Conservation (phyloP, 345 rosid genomes). For the Citrus mangshanensis region DNA sequence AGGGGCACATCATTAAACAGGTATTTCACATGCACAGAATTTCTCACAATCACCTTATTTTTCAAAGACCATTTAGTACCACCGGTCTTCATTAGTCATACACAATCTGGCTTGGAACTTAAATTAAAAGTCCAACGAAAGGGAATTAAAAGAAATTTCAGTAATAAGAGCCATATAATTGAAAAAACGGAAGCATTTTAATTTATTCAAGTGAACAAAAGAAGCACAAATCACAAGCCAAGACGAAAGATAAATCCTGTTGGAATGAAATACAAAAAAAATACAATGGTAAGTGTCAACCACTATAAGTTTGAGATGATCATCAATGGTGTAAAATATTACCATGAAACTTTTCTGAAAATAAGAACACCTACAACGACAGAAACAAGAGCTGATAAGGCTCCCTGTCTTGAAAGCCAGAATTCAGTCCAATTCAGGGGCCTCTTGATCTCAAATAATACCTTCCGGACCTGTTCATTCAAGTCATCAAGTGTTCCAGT, state of each 20-base stretch:
- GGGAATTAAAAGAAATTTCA: not conserved
- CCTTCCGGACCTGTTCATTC: slow-evolving; percentile 51
- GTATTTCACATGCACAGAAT: not conserved
- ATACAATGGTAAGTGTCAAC: not conserved
- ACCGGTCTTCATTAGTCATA: not conserved
- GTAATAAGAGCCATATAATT: not conserved
- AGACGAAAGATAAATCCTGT: not conserved
- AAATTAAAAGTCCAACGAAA: not conserved
- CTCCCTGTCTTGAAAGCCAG: slow-evolving; percentile 84
- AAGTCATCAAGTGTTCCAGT: slow-evolving; percentile 66
- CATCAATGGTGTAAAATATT: not conserved
- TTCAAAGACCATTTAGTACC: too few species aligned
- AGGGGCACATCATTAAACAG: not conserved
- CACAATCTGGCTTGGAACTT: not conserved
- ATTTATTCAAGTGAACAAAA: not conserved
- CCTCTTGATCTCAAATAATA: slow-evolving; percentile 46
- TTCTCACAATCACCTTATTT: not conserved
- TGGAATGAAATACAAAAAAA: slow-evolving; percentile 8
- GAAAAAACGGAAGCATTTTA: not conserved
- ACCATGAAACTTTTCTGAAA: slow-evolving; percentile 32
- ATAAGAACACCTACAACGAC: slow-evolving; percentile 42
- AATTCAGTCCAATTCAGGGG: slow-evolving; percentile 84
- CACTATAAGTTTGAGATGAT: not conserved
- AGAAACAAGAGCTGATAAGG: slow-evolving; percentile 44
- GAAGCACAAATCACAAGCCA: not conserved